Conservation (phyloP, 495 filamentous ascomycete species). For the Penicillium parvum region DNA sequence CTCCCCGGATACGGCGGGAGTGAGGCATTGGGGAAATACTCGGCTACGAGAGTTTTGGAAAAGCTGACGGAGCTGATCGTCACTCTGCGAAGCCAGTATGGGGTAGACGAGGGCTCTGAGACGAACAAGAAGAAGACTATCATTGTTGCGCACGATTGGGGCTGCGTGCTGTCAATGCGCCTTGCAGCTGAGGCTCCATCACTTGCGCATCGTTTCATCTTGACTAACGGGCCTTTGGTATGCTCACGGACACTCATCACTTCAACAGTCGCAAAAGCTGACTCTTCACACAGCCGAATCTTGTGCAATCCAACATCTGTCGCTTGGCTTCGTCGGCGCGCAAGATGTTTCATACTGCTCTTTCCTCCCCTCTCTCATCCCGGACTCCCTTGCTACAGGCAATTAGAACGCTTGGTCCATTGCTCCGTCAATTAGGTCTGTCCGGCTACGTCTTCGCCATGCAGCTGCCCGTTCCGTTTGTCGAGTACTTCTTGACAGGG, state of each 20-base stretch:
- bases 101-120: constrained; percentile 28
- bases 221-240: constrained; percentile 49
- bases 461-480: constrained; percentile 38
- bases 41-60: constrained; percentile 47
- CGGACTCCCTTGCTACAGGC: constrained; percentile 39
- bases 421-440: constrained; percentile 35
- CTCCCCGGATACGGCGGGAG: constrained; percentile 54
- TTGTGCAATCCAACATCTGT: constrained; percentile 29
- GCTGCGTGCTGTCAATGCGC: constrained; percentile 46
- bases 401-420: constrained; percentile 31
- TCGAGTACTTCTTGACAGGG: constrained; percentile 33
- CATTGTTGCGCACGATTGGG: constrained; percentile 56
- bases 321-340: constrained; percentile 33
- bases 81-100: constrained; percentile 42
- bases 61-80: constrained; percentile 47
- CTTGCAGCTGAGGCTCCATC: constrained; percentile 52
- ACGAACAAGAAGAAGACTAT: constrained; percentile 34
- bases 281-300: constrained; percentile 19
- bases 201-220: constrained; percentile 49
- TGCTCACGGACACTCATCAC: constrained; percentile 10
- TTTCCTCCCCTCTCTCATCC: constrained; percentile 36
- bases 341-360: constrained; percentile 46
- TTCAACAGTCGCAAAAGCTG: background rate
- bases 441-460: constrained; percentile 52
- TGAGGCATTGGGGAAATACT: constrained; percentile 43